phyloP scores from a whole-genome alignment of 108 stramenopile species.

The Conticribra guillardii region DNA sequence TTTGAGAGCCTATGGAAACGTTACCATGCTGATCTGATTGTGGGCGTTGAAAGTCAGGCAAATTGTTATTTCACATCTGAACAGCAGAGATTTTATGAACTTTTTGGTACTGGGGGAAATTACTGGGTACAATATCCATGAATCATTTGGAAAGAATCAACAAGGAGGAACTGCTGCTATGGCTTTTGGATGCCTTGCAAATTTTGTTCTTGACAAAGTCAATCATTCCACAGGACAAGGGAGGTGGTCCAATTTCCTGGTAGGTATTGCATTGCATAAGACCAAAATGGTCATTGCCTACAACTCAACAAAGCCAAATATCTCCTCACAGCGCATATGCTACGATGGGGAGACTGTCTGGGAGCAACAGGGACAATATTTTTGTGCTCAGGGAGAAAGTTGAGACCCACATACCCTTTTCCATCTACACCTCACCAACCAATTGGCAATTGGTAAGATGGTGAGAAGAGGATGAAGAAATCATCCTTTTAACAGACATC shows the following conservation, averaged over 20 bases:
- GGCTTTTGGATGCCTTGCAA: background rate
- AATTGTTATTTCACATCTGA: too few relatives aligned
- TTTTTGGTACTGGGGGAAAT: too few relatives aligned
- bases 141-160: background rate
- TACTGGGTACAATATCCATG: background rate
- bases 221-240: background rate
- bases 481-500: conserved; percentile 4
- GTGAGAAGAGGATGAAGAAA: background rate
- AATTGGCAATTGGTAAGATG: background rate
- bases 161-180: conserved; percentile 2
- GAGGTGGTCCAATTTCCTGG: background rate
- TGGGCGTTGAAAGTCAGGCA: too few relatives aligned
- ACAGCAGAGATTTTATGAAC: too few relatives aligned
- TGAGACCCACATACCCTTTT: background rate
- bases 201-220: background rate
- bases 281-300: conserved; percentile 2
- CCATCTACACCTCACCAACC: background rate
- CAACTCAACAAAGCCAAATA: background rate
- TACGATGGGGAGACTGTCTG: background rate
- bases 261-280: background rate
- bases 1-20: too few relatives aligned
- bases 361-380: background rate
- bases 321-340: too few relatives aligned
- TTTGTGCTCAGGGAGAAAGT: background rate
- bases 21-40: too few relatives aligned